Conservation (phyloP, 495 filamentous ascomycete genomes). For the Xanthoparmelia taractica region DNA sequence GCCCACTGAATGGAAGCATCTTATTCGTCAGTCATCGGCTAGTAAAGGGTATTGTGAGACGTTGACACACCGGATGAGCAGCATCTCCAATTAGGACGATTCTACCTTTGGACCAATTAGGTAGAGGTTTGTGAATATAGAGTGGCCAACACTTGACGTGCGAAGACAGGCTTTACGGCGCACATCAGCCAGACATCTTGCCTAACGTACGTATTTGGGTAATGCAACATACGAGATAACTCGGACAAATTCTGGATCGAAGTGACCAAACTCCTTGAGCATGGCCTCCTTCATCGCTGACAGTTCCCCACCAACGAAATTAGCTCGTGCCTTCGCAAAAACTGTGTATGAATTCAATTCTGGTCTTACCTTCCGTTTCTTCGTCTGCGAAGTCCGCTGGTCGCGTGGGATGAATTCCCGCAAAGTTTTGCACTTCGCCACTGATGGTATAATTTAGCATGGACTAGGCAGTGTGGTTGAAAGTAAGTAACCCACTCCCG, state of each 20-base stretch:
- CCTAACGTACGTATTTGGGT: not conserved
- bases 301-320: not conserved
- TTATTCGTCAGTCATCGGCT: slow-evolving; percentile 15
- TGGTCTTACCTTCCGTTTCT: slow-evolving; percentile 26
- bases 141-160: slow-evolving; percentile 46
- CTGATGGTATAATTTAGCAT: slow-evolving; percentile 17
- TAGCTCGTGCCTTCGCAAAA: not conserved
- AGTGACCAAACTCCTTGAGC: slow-evolving; percentile 24
- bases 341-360: too few species aligned
- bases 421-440: slow-evolving; percentile 39
- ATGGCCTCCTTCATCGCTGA: slow-evolving; percentile 17
- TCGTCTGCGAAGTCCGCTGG: slow-evolving; percentile 17
- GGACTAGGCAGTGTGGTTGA: not conserved
- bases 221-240: slow-evolving; percentile 17
- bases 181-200: not conserved
- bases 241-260: slow-evolving; percentile 23
- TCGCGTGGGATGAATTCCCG: slow-evolving; percentile 34
- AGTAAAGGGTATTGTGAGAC: not conserved
- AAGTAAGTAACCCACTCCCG: slow-evolving; percentile 27
- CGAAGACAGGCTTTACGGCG: slow-evolving; percentile 27
- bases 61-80: slow-evolving; percentile 32
- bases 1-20: slow-evolving; percentile 41
- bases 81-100: slow-evolving; percentile 43
- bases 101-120: slow-evolving; percentile 36
- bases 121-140: slow-evolving; percentile 33